phyloP scores from a whole-genome alignment of 257 asterid genomes.

The Ajuga chamaepitys region DNA sequence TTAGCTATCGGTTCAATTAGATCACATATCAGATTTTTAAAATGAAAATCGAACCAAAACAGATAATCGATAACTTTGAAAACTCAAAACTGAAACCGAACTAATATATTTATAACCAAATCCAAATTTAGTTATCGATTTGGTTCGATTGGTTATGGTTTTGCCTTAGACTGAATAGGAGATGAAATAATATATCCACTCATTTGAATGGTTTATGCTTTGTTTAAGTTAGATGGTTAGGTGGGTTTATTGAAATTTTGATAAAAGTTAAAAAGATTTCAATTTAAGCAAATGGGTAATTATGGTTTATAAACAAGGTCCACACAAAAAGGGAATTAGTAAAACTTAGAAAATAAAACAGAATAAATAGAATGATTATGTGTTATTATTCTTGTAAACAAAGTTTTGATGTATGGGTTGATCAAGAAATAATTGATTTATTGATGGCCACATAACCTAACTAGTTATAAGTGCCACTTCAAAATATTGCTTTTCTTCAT shows the following conservation, averaged over 20 bases:
- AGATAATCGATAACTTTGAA: too few relatives aligned
- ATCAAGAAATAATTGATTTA: conserved; percentile 7
- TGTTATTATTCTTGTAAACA: conserved; percentile 15
- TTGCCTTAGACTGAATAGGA: too few relatives aligned
- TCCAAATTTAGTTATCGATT: too few relatives aligned
- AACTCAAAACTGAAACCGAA: too few relatives aligned
- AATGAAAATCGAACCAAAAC: too few relatives aligned
- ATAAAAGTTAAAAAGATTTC: not conserved
- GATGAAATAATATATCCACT: too few relatives aligned
- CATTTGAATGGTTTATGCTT: not conserved
- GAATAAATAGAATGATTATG: not conserved
- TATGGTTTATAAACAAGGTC: conserved; percentile 10
- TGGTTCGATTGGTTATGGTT: too few relatives aligned
- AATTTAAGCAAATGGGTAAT: conserved; percentile 16
- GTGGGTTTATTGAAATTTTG: conserved; percentile 7
- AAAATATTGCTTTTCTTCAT: conserved; percentile 10
- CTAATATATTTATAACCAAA: too few relatives aligned
- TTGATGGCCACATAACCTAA: conserved; percentile 25
- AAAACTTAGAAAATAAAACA: not conserved
- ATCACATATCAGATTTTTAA: too few relatives aligned
- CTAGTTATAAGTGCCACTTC: conserved; percentile 16
- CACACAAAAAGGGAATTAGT: not conserved
- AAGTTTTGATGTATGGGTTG: conserved; percentile 6
- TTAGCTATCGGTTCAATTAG: too few relatives aligned
- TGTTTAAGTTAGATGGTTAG: conserved; percentile 17